Base-by-base conservation (phyloP, 164 flowering plant species). In the Akebia trifoliata region DNA sequence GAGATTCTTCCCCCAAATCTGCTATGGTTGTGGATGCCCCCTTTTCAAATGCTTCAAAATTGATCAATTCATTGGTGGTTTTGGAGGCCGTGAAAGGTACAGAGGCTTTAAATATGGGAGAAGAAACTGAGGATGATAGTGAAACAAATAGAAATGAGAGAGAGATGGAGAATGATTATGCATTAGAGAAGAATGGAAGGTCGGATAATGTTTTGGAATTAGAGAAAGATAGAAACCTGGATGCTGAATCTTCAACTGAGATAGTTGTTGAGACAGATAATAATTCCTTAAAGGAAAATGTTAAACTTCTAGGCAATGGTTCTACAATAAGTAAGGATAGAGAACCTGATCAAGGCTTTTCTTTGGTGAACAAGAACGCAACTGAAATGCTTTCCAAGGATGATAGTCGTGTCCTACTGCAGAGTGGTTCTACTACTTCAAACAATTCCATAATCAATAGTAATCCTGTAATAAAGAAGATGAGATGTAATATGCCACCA, bases 221-320 rank as follows among this genome's bases (percentile, higher is more conserved):
- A 17, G 29, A 31, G 20, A 1, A 59, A 28, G 75, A 74, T 62
- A 60, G 65, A 54, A 36, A 50, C 51, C 31, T 58, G n/a, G 62
- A 42, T 44, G 56, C 59, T 50, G 69, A 43, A n/a, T 45, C 42
- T 38, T 29, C 50, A 53, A 17, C 42, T 39, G 56, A 63, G 48
- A 38, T 49, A 31, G 47, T 35, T 36, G 37, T 35, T 17, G 65
- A 56, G 10, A 12, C 15, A 39, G 62, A 60, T 11, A 49, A 56
- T 45, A 57, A 11, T 21, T 46, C 44, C 11, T 22, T 11, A 40
- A 44, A 53, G 55, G 62, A 67, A n/a, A 55, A 45, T 37, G 53
- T 24, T 37, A 30, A 56, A 46, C 47, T 10, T 36, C 46, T 14
- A 9, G 46, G 11, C n/a, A 30, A 8, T 28, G n/a, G 21, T 48